Conservation (phyloP, 345 rosid species). For the Barbarea vulgaris region DNA sequence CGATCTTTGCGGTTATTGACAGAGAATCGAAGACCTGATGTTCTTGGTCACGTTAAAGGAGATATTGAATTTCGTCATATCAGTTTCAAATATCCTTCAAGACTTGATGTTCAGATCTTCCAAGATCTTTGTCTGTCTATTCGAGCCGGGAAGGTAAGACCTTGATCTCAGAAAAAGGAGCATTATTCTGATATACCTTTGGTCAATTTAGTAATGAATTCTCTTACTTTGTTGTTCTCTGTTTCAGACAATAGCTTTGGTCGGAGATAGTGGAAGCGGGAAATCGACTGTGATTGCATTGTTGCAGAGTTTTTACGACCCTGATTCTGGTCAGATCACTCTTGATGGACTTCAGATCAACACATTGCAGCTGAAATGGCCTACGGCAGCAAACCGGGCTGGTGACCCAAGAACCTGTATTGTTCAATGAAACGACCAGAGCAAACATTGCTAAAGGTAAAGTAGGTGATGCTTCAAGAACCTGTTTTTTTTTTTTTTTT, state of each 20-base stretch:
- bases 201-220: background rate
- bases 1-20: conserved; percentile 70
- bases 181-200: background rate
- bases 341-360: conserved; percentile 73
- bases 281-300: conserved; percentile 75
- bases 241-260: conserved; percentile 76
- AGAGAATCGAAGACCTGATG: conserved; percentile 64
- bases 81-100: conserved; percentile 70
- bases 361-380: conserved; percentile 64
- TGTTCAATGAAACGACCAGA: conserved; percentile 72
- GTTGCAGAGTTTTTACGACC: conserved; percentile 79
- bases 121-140: conserved; percentile 63
- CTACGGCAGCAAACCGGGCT: conserved; percentile 80
- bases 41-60: conserved; percentile 57
- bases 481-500: no score
- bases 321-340: conserved; percentile 70
- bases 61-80: conserved; percentile 68
- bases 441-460: conserved; percentile 86
- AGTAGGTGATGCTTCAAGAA: conserved; percentile 60
- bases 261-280: conserved; percentile 90
- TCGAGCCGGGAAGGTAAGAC: conserved; percentile 67
- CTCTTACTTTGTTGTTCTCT: background rate
- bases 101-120: conserved; percentile 75
- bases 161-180: background rate
- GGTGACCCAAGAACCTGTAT: conserved; percentile 77